Evolutionary conservation across 495 filamentous ascomycete genomes (phyloP), one percentile per base, ranked within the genome.

Genomic region (Clavariopsis aquatica): DNA sequence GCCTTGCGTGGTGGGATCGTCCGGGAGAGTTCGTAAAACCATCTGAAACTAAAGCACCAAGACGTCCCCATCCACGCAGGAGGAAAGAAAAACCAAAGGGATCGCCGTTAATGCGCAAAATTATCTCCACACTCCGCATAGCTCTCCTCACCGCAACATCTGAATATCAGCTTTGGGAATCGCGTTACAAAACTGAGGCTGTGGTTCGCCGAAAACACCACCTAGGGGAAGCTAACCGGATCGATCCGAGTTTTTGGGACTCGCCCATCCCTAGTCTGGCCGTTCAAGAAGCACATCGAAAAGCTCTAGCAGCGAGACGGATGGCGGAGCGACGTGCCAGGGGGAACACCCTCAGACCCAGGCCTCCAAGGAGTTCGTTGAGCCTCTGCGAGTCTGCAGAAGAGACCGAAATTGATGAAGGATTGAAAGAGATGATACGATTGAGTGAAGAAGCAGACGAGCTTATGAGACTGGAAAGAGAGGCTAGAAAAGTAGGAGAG

Each of bases 1-100:
- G 29, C 6, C 24, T 49, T 26, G 57, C 45, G 26, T 60, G 57
- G 57, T 60, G 57, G 57, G 57, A 60, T 23, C 43, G 27, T 36
- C 57, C 24, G 24, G 57, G 45, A n/a, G 57, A 3, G 2, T n/a
- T 60, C 1, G 57, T 22, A 28, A 6, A 6, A 6, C 4, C 29
- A 13, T 19, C 46, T 4, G 27, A n/a, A 19, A 27, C 38, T 24
- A 22, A 22, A 12, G 20, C 8, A 43, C 17, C 7, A 34, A 7
- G 4, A 5, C 54, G 20, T 9, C 24, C 45, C 10, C 43, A n/a
- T 10, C 23, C 15, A 13, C 45, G 2, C 7, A 22, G 31, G 17
- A 15, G 1, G 13, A 24, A 47, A 13, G 2, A 22, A n/a, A 24
- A 28, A 23, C 20, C 15, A n/a, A 46, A 47, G 20, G 36, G 55